Evolutionary conservation across 805 yeast species (phyloP), one percentile per base, ranked within the genome.

Genomic region (Barnettozyma vustinii): DNA sequence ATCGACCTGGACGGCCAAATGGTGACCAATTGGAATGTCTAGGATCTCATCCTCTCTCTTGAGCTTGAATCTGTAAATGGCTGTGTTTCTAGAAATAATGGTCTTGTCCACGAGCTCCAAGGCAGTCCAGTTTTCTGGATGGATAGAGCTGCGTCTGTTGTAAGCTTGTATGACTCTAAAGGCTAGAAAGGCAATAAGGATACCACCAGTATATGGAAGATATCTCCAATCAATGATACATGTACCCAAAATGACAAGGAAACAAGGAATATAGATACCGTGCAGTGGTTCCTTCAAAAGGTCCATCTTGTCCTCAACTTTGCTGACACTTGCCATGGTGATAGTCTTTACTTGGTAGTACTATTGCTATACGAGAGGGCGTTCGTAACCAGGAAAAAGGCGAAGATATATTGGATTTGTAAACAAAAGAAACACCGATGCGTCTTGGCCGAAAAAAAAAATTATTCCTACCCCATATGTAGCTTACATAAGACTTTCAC

Each of bases 51-150:
- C 74, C 5, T 80, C 80, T 48, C 81, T 75, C 50, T 70, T 70
- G 58, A 87, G 69, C 59, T 79, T 79, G 69, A 87, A 87, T 51
- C 94, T 72, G 63, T 85, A 87, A 51, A 87, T 68, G 40, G 91
- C 90, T 7, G 83, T 67, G 66, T 86, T 82, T 57, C 76, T 82
- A 12, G 87, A 79, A 49, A 87, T 74, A 46, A 87, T 70, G 1
- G 92, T 87, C 67, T 83, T 85, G 56, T 87, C 94, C 30, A 79
- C 71, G 58, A 87, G 68, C 65, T 86, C 94, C 57, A 84, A 75
- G 15, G 79, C 74, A 44, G 75, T 77, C 82, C 88, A 87, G 49
- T 71, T 73, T 36, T 76, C 74, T 0, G 71, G 51, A 49, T 74
- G 74, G 42, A 84, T 60, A 6, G 83, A 72, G 19, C 66, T 61